A percentile compares a stretch with the other conserved stretches of the same genome.
These are phyloP conservation scores for Achaetomiella virescens DNA, from an alignment of 495 filamentous ascomycete genomes.

Conservation along the genomic window DNA sequence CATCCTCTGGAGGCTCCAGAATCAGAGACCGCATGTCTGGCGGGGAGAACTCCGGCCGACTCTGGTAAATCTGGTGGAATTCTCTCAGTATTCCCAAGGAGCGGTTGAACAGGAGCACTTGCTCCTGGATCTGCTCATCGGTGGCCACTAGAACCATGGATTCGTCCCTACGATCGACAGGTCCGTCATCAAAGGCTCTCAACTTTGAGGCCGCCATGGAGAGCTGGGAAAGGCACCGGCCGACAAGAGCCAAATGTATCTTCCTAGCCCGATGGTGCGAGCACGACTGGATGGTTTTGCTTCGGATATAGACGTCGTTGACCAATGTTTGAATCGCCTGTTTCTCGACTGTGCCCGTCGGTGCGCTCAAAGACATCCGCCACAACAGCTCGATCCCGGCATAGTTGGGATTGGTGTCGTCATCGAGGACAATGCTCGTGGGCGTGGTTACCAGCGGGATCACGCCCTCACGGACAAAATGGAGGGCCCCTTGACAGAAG, in stretches of 20 bases:
- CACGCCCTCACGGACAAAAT: conserved; percentile 53
- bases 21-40: conserved; percentile 43
- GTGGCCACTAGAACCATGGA: conserved; percentile 43
- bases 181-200: conserved; percentile 40
- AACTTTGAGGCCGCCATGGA: conserved; percentile 59
- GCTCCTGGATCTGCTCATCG: conserved; percentile 39
- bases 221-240: conserved; percentile 71
- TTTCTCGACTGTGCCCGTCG: conserved; percentile 60
- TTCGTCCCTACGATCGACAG: conserved; percentile 41
- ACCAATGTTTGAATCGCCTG: conserved; percentile 65
- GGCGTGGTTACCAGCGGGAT: conserved; percentile 36
- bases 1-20: conserved; percentile 30
- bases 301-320: conserved; percentile 60
- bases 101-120: conserved; percentile 59
- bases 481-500: conserved; percentile 60
- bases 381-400: conserved; percentile 73
- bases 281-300: conserved; percentile 37
- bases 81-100: conserved; percentile 50
- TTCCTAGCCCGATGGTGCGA: conserved; percentile 39
- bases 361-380: conserved; percentile 70
- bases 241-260: conserved; percentile 73
- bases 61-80: conserved; percentile 43
- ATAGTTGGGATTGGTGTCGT: conserved; percentile 34
- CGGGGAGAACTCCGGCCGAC: conserved; percentile 41
- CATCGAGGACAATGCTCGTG: conserved; percentile 37